A percentile compares a stretch with the other conserved stretches of the same genome.
These are phyloP conservation scores for Pyrenochaeta sp. DNA, from an alignment of 2,329 filamentous ascomycete species.

Conservation along the genomic window DNA sequence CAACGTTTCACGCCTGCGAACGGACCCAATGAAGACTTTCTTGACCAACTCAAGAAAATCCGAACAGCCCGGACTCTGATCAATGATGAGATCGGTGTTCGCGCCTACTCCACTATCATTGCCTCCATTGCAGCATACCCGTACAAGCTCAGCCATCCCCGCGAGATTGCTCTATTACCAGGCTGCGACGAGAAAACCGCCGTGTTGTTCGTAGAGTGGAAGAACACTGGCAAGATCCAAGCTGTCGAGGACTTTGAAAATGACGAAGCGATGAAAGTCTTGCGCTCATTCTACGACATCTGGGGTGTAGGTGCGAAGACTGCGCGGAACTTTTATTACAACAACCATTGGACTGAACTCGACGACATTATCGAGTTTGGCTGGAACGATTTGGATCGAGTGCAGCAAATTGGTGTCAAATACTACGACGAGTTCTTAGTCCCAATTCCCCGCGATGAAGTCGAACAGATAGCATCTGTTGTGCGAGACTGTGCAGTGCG, in stretches of 20 bases:
- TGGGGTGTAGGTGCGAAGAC: slow-evolving; percentile 91
- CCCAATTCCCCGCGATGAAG: slow-evolving; percentile 76
- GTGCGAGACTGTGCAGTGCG: slow-evolving; percentile 73
- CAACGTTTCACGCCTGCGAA: slow-evolving; percentile 76
- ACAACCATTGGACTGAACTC: slow-evolving; percentile 79
- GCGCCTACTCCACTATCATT: slow-evolving; percentile 88
- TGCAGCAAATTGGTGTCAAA: slow-evolving; percentile 93
- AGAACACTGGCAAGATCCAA: slow-evolving; percentile 65
- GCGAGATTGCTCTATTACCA: slow-evolving; percentile 66
- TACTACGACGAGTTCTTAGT: slow-evolving; percentile 85
- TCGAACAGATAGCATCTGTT: slow-evolving; percentile 70
- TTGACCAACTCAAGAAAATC: slow-evolving; percentile 77
- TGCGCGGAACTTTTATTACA: slow-evolving; percentile 80
- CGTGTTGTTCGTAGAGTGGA: slow-evolving; percentile 79
- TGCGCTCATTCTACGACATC: slow-evolving; percentile 80
- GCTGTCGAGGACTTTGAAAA: slow-evolving; percentile 71
- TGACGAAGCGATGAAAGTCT: slow-evolving; percentile 69
- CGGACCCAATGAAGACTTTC: slow-evolving; percentile 77
- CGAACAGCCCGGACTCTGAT: slow-evolving; percentile 74
- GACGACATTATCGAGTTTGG: slow-evolving; percentile 87
- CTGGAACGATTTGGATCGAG: slow-evolving; percentile 76
- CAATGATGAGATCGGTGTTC: slow-evolving; percentile 79
- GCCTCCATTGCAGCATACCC: slow-evolving; percentile 86
- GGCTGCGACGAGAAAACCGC: slow-evolving; percentile 85
- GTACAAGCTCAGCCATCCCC: slow-evolving; percentile 56